phyloP scores from a whole-genome alignment of 208 protist genomes.

The Acanthamoeba comandoni region DNA sequence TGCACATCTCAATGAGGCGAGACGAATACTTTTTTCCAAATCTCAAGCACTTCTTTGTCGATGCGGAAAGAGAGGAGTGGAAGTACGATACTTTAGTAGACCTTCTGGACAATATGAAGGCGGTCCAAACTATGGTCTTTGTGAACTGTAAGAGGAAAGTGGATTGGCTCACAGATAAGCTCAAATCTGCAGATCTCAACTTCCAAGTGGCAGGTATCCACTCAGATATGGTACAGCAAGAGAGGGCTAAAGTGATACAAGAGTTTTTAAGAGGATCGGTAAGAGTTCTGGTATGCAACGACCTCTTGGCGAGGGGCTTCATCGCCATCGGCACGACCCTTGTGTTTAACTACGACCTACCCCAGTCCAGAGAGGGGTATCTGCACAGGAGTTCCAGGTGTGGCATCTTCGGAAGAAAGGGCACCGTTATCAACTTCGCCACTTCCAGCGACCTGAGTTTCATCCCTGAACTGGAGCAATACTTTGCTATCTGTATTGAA shows the following conservation, averaged over 20 bases:
- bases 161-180: slow-evolving; percentile 97
- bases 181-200: slow-evolving; percentile 88
- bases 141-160: slow-evolving; percentile 98
- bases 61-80: slow-evolving; percentile 97
- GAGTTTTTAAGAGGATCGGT: slow-evolving; percentile 94
- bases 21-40: too few relatives aligned
- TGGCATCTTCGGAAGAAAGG: slow-evolving; percentile 97
- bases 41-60: slow-evolving; percentile 98
- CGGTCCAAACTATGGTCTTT: slow-evolving; percentile 98
- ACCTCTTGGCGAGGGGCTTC: slow-evolving; percentile 91
- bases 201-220: slow-evolving; percentile 96
- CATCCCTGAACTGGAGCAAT: slow-evolving; percentile 96
- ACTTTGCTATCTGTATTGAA: too few relatives aligned
- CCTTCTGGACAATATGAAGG: slow-evolving; percentile 94
- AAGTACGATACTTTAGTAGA: slow-evolving; percentile 99
- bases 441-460: slow-evolving; percentile 92
- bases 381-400: slow-evolving; percentile 92
- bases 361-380: slow-evolving; percentile 89
- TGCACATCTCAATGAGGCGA: too few relatives aligned
- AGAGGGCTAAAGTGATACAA: slow-evolving; percentile 97
- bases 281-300: slow-evolving; percentile 98
- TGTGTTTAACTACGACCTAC: slow-evolving; percentile 98
- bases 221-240: slow-evolving; percentile 97
- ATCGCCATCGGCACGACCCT: slow-evolving; percentile 97
- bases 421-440: slow-evolving; percentile 98